phyloP scores from a whole-genome alignment of 495 filamentous ascomycete genomes.

The Aspergillus mulundensis region DNA sequence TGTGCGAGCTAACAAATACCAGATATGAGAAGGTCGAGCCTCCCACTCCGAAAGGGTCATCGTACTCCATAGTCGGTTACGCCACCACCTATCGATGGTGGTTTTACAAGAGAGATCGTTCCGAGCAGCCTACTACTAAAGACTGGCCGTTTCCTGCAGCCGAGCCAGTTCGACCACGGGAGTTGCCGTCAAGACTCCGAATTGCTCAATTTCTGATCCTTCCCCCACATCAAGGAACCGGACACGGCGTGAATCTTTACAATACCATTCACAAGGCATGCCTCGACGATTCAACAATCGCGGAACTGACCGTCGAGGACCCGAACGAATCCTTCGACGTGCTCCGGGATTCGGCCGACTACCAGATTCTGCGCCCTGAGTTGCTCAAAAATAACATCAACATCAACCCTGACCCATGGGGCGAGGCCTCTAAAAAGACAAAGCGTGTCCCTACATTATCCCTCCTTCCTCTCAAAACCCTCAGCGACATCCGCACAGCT shows the following conservation, averaged over 20 bases:
- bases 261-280: conserved; percentile 66
- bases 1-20: background rate
- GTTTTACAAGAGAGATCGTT: conserved; percentile 33
- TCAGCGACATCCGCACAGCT: conserved; percentile 57
- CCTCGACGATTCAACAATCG: conserved; percentile 55
- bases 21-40: conserved; percentile 64
- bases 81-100: conserved; percentile 82
- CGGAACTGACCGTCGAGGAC: conserved; percentile 91
- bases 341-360: conserved; percentile 79
- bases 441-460: conserved; percentile 53
- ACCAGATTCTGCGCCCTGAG: conserved; percentile 56
- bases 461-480: conserved; percentile 57
- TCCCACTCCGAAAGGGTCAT: conserved; percentile 41
- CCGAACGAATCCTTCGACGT: conserved; percentile 93
- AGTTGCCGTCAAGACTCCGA: conserved; percentile 65
- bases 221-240: conserved; percentile 76
- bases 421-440: conserved; percentile 33
- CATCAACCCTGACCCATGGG: conserved; percentile 41
- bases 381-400: conserved; percentile 42
- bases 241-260: conserved; percentile 79
- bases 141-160: conserved; percentile 42
- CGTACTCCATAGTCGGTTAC: conserved; percentile 79
- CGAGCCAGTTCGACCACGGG: conserved; percentile 34
- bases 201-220: conserved; percentile 95
- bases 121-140: conserved; percentile 26